phyloP scores from a whole-genome alignment of 2,329 filamentous ascomycete species.

The Sphaceloma murrayae region DNA sequence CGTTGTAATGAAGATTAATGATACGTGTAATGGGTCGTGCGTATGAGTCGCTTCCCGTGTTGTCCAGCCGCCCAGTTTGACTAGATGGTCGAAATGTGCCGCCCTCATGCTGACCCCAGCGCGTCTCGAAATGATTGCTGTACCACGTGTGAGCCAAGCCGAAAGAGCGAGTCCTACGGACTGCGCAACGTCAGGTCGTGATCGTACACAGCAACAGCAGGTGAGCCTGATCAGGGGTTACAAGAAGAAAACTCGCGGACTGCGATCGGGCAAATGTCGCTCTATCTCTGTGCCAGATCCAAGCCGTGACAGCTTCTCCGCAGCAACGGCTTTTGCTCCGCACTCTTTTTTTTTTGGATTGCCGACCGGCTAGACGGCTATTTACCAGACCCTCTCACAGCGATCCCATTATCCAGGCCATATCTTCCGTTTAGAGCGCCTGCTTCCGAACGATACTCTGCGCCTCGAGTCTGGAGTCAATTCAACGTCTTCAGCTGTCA shows the following conservation, averaged over 20 bases:
- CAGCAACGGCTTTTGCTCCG: conserved; percentile 10
- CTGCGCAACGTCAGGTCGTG: conserved; percentile 3
- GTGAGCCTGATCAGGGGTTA: too few species aligned
- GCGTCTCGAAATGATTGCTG: conserved; percentile 13
- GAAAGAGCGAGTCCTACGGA: neutral
- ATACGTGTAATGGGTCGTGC: too few species aligned
- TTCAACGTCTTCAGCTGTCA: too few species aligned
- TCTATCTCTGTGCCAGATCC: too few species aligned
- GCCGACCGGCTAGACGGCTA: conserved; percentile 9
- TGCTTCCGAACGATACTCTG: neutral
- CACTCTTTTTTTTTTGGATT: conserved; percentile 13
- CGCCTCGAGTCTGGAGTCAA: too few species aligned
- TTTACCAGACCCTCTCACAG: conserved; percentile 6
- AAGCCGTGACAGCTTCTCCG: conserved; percentile 10
- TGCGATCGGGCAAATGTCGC: too few species aligned
- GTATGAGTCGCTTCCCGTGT: neutral
- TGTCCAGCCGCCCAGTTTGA: conserved; percentile 1
- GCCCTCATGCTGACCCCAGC: neutral
- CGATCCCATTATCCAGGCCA: conserved; percentile 1
- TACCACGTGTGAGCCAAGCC: conserved; percentile 7
- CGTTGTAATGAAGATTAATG: too few species aligned
- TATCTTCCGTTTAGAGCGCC: neutral
- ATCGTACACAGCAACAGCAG: too few species aligned
- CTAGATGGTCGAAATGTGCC: too few species aligned
- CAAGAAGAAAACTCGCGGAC: neutral